Conservation (phyloP, 805 yeast genomes). For the Saccharomyces paradoxus region DNA sequence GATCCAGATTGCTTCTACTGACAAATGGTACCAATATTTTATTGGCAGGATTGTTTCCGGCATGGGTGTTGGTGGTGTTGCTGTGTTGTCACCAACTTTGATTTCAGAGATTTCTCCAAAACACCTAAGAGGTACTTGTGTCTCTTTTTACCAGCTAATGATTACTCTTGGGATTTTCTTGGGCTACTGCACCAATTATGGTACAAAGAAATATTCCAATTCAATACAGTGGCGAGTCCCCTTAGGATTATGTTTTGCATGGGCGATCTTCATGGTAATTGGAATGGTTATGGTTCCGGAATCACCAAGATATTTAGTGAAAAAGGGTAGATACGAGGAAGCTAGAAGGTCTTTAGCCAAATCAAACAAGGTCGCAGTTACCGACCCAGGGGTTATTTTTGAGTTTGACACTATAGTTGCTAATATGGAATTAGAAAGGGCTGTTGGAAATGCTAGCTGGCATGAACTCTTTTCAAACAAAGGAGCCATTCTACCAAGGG, state of each 20-base stretch:
- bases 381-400: conserved; percentile 44
- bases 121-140: conserved; percentile 52
- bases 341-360: conserved; percentile 47
- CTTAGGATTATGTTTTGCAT: conserved; percentile 40
- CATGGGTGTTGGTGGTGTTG: conserved; percentile 62
- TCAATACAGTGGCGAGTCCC: conserved; percentile 58
- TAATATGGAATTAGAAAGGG: conserved; percentile 49
- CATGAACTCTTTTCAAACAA: conserved; percentile 48
- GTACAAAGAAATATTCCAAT: conserved; percentile 30
- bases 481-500: conserved; percentile 44
- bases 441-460: conserved; percentile 50
- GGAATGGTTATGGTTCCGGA: conserved; percentile 60
- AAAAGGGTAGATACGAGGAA: conserved; percentile 46
- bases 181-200: conserved; percentile 61
- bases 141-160: conserved; percentile 52
- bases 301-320: conserved; percentile 55
- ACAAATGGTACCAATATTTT: conserved; percentile 54
- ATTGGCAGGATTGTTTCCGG: conserved; percentile 69
- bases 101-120: conserved; percentile 33
- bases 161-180: conserved; percentile 58
- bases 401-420: conserved; percentile 46
- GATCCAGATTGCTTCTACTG: conserved; percentile 47
- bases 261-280: conserved; percentile 31
- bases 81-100: conserved; percentile 65
- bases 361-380: conserved; percentile 46